Base-by-base conservation (phyloP, 176 grass and related monocot species). In the Guadua angustifolia region DNA sequence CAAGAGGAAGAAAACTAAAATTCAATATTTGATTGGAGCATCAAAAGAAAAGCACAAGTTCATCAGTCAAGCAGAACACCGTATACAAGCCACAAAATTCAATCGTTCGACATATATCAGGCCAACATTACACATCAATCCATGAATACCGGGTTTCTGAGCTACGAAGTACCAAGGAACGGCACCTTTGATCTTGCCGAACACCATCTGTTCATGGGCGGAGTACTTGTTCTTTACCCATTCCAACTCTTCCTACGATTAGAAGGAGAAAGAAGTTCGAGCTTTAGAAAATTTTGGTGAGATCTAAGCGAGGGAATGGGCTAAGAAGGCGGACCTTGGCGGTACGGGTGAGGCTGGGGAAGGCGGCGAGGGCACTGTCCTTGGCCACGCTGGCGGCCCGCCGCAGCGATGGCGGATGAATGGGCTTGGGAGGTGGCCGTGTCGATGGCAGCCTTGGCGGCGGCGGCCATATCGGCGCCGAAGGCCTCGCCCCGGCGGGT, bases 161-260 rank as follows among this genome's bases (percentile, higher is more conserved):
- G 2, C 11, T 9, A 22, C 2, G 69, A 66, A 65, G 17, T 40
- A 11, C 9, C 39, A 29, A 43, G 47, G 33, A 45, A 21, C 32
- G 12, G 29, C 16, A 90, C 84, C 84, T 86, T 90, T 90, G 79
- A 90, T 90, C 88, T 90, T 86, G 61, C 74, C 79, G 55, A 90
- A 53, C 50, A 86, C 84, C 69, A 83, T 52, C 88, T 86, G 47
- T 50, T 90, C 88, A 3, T 72, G 84, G 86, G 17, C 40, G 7
- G 33, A 5, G 51, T 86, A 82, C 67, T 90, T 84, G 1, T 16
- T 74, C 79, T 83, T 90, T 29, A 61, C 9, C 88, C 88, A 90
- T 45, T 90, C 74, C 9, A 90, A 14, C 33, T 90, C 84, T 21
- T 68, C 73, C 88, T 90, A 24, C 9, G 5, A 78, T 35, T 2